phyloP scores from a whole-genome alignment of 495 filamentous ascomycete species.

The Usnea hakonensis region DNA sequence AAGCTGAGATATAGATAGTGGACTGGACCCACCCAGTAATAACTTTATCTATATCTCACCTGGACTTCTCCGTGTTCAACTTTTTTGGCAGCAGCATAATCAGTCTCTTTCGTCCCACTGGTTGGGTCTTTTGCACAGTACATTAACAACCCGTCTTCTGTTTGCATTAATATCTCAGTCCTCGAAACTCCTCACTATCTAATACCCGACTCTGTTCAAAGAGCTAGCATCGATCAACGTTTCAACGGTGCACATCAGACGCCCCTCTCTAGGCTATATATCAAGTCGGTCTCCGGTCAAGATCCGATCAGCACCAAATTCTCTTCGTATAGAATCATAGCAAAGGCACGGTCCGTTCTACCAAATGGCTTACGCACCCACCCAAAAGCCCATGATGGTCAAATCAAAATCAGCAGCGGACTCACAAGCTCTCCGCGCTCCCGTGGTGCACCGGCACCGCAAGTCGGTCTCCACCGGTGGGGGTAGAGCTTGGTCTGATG shows the following conservation, averaged over 20 bases:
- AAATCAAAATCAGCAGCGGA: constrained; percentile 17
- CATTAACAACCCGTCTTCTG: not conserved
- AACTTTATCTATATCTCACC: constrained; percentile 7
- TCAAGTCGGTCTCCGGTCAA: not conserved
- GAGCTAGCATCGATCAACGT: not conserved
- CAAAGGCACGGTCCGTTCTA: not conserved
- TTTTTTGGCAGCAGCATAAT: constrained; percentile 3
- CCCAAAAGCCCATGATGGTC: constrained; percentile 17
- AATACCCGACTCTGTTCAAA: not conserved
- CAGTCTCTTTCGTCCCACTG: constrained; percentile 14
- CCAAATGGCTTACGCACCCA: constrained; percentile 19
- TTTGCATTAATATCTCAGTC: constrained; percentile 14
- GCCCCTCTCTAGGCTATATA: not conserved
- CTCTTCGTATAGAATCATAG: not conserved
- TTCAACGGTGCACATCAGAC: not conserved
- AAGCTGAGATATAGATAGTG: constrained; percentile 9
- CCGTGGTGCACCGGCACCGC: constrained; percentile 32
- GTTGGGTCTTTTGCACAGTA: constrained; percentile 10
- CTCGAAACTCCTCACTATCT: constrained; percentile 5
- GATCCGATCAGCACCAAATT: not conserved
- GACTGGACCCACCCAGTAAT: constrained; percentile 6
- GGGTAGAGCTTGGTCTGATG: constrained; percentile 68
- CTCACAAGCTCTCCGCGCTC: constrained; percentile 14
- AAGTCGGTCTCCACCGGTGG: constrained; percentile 62
- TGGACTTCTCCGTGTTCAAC: constrained; percentile 20